phyloP scores from a whole-genome alignment of 345 rosid species.

The Sonneratia alba region DNA sequence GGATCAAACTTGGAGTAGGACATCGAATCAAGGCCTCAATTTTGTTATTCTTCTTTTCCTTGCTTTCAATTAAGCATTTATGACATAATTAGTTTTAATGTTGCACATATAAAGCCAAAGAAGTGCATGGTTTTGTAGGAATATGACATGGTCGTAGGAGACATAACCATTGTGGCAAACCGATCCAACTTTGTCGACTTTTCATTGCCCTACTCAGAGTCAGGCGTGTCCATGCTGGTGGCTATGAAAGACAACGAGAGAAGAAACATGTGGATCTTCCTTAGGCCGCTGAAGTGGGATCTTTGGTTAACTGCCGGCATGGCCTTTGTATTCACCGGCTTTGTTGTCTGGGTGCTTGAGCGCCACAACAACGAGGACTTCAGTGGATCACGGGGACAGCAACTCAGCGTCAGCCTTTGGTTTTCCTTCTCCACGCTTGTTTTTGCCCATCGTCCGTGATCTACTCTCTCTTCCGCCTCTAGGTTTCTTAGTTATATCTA shows the following conservation, averaged over 20 bases:
- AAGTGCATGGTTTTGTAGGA: conserved; percentile 16
- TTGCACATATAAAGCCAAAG: too few species aligned
- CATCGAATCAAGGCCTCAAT: background rate
- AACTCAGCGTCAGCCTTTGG: conserved; percentile 27
- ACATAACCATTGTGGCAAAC: conserved; percentile 35
- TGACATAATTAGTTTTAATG: background rate
- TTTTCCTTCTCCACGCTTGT: conserved; percentile 47
- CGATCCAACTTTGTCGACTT: conserved; percentile 50
- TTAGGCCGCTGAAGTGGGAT: conserved; percentile 32
- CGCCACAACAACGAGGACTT: conserved; percentile 25
- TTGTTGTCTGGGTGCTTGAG: conserved; percentile 47
- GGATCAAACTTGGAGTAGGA: background rate
- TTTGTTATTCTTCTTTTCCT: background rate
- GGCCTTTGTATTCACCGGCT: conserved; percentile 31
- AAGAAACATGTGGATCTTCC: conserved; percentile 40
- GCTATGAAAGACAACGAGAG: conserved; percentile 7
- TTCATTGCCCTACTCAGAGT: conserved; percentile 57
- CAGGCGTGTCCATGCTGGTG: conserved; percentile 51
- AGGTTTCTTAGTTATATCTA: background rate
- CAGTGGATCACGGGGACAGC: conserved; percentile 28
- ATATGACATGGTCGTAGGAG: conserved; percentile 57
- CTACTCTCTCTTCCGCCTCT: background rate
- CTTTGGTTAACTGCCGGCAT: conserved; percentile 37
- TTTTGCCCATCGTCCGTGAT: conserved; percentile 37
- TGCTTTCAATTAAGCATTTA: background rate